A percentile compares a stretch with the other conserved stretches of the same genome.
Conservation (phyloP, 768 basidiomycete species). For the Collybia nuda region DNA sequence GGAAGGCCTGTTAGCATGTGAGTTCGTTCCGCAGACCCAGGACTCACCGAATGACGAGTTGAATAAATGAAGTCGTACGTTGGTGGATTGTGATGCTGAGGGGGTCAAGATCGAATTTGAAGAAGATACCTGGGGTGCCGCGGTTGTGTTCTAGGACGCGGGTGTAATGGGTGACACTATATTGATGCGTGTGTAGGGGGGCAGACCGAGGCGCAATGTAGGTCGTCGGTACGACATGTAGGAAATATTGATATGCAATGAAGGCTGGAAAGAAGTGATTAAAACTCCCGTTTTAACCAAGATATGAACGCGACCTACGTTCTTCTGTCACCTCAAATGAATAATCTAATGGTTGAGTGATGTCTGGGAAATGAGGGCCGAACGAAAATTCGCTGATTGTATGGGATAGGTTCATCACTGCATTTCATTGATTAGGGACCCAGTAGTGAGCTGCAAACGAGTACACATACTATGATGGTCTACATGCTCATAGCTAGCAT, state of each 20-base stretch:
- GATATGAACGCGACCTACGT: constrained; percentile 43
- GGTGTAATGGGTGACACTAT: constrained; percentile 92
- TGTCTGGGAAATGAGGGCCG: constrained; percentile 93
- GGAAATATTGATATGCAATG: constrained; percentile 90
- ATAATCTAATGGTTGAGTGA: constrained; percentile 91
- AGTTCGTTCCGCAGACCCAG: neutral
- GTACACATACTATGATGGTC: constrained; percentile 72
- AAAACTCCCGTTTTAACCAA: neutral
- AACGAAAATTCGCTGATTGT: constrained; percentile 97
- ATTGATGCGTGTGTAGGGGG: constrained; percentile 78
- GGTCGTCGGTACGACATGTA: constrained; percentile 94
- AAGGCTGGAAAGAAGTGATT: constrained; percentile 53
- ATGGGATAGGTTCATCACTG: constrained; percentile 96
- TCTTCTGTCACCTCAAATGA: constrained; percentile 75
- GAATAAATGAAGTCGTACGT: constrained; percentile 78
- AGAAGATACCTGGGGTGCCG: constrained; percentile 93
- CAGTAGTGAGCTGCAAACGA: neutral
- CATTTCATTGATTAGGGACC: neutral
- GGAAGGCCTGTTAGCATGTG: neutral
- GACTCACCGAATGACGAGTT: constrained; percentile 71
- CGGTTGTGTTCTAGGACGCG: constrained; percentile 70
- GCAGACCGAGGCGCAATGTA: constrained; percentile 74
- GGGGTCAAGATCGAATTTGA: constrained; percentile 97
- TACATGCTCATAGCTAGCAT: constrained; percentile 82
- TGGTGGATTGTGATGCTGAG: constrained; percentile 84